Conservation (phyloP, 768 basidiomycete genomes). For the Inosperma sp. region DNA sequence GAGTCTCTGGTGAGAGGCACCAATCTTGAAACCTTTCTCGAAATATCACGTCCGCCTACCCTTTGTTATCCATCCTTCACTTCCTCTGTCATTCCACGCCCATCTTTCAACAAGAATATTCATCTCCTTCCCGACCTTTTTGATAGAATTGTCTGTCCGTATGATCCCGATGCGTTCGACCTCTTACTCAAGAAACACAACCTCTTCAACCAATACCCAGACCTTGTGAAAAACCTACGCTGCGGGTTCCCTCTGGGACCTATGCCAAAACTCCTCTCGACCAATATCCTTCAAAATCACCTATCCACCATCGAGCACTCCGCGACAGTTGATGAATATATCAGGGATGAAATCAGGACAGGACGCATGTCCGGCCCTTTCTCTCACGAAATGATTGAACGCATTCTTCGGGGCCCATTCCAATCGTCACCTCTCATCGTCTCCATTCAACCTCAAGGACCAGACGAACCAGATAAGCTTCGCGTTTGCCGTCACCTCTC, state of each 20-base stretch:
- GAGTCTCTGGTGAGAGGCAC: conserved; percentile 26
- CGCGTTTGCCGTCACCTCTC: conserved; percentile 28
- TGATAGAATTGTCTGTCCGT: conserved; percentile 27
- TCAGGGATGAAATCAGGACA: conserved; percentile 17
- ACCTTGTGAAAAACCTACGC: conserved; percentile 26
- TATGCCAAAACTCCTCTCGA: conserved; percentile 22
- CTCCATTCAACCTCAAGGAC: conserved; percentile 20
- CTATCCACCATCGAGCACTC: conserved; percentile 8
- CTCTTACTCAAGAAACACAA: conserved; percentile 18
- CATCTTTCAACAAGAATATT: conserved; percentile 4
- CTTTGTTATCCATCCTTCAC: conserved; percentile 21
- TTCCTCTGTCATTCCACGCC: conserved; percentile 14
- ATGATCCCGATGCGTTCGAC: conserved; percentile 27
- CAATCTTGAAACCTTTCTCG: conserved; percentile 10
- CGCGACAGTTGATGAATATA: conserved; percentile 17
- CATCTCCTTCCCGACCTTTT: conserved; percentile 18
- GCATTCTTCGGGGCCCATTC: conserved; percentile 26
- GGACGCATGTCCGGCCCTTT: conserved; percentile 28
- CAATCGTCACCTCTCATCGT: conserved; percentile 27
- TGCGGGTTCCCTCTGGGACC: conserved; percentile 32
- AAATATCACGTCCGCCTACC: neutral
- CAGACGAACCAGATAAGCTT: conserved; percentile 22
- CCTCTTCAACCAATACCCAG: conserved; percentile 25
- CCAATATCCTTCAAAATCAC: conserved; percentile 23
- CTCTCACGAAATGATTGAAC: conserved; percentile 10